Conservation (phyloP, 148 eudicot genomes). For the Arctostaphylos glauca region DNA sequence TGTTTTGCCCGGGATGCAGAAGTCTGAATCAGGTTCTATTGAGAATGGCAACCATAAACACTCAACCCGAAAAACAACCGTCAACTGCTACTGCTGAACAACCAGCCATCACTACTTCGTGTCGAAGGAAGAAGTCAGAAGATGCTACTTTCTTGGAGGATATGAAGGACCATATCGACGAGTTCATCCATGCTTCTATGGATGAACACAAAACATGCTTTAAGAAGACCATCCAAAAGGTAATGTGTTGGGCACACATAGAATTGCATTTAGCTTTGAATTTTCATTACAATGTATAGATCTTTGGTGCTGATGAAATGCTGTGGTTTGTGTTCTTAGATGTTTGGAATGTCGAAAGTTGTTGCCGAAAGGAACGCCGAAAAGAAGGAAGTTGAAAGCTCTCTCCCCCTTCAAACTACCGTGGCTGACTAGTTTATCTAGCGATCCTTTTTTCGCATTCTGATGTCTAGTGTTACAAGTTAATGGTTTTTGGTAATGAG, state of each 20-base stretch:
- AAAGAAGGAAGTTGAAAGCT: constrained; percentile 44
- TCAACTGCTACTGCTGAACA: constrained; percentile 32
- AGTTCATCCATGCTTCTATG: constrained; percentile 80
- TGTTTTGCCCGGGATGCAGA: constrained; percentile 2
- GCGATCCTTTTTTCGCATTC: not conserved
- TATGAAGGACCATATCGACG: constrained; percentile 80
- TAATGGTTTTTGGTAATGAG: not conserved
- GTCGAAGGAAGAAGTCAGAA: constrained; percentile 77
- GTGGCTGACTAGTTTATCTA: constrained; percentile 28
- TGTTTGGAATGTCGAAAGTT: constrained; percentile 82
- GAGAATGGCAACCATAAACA: constrained; percentile 31
- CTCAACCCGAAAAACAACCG: constrained; percentile 28
- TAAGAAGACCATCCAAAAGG: constrained; percentile 77
- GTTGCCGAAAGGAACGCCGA: constrained; percentile 52
- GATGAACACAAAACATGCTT: constrained; percentile 91
- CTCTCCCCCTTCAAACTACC: constrained; percentile 51
- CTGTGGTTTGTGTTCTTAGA: constrained; percentile 36
- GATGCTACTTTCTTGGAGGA: constrained; percentile 71
- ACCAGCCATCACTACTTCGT: constrained; percentile 49
- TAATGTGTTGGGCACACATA: not conserved
- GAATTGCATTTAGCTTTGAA: not conserved
- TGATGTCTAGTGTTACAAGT: not conserved
- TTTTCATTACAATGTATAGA: not conserved
- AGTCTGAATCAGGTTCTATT: not conserved
- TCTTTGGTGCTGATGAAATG: not conserved